phyloP scores from a whole-genome alignment of 495 filamentous ascomycete species.

The Penicillium coffeae region DNA sequence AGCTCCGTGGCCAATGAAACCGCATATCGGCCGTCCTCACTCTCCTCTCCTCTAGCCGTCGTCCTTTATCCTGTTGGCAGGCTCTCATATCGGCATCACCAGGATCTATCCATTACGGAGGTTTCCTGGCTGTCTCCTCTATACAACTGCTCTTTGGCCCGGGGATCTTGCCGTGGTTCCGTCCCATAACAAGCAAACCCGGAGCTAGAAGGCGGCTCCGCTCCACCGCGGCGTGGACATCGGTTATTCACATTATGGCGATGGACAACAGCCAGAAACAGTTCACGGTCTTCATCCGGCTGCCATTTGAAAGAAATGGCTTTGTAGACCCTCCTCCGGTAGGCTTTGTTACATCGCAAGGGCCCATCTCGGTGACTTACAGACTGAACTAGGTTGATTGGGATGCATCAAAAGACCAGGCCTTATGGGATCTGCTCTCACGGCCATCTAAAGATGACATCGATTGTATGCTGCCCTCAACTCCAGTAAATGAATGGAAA shows the following conservation, averaged over 20 bases:
- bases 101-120: neutral
- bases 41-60: slow-evolving; percentile 2
- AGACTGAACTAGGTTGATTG: slow-evolving; percentile 54
- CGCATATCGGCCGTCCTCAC: slow-evolving; percentile 9
- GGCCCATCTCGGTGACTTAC: neutral
- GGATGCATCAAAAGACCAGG: slow-evolving; percentile 77
- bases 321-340: slow-evolving; percentile 90
- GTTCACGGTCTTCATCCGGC: slow-evolving; percentile 76
- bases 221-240: neutral
- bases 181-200: neutral
- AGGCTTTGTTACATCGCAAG: slow-evolving; percentile 17
- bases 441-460: slow-evolving; percentile 68
- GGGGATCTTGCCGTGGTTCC: neutral
- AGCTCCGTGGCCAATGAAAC: slow-evolving; percentile 14
- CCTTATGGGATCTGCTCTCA: slow-evolving; percentile 87
- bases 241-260: slow-evolving; percentile 10
- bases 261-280: slow-evolving; percentile 29
- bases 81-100: neutral
- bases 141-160: neutral
- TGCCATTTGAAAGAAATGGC: slow-evolving; percentile 80
- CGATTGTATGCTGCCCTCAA: slow-evolving; percentile 60
- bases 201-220: slow-evolving; percentile 1
- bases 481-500: neutral
- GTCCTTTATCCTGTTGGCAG: neutral
- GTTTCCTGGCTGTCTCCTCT: no score